Evolutionary conservation across 352 stramenopile genomes (phyloP).

Genomic region (Phytopythium delawarense): DNA sequence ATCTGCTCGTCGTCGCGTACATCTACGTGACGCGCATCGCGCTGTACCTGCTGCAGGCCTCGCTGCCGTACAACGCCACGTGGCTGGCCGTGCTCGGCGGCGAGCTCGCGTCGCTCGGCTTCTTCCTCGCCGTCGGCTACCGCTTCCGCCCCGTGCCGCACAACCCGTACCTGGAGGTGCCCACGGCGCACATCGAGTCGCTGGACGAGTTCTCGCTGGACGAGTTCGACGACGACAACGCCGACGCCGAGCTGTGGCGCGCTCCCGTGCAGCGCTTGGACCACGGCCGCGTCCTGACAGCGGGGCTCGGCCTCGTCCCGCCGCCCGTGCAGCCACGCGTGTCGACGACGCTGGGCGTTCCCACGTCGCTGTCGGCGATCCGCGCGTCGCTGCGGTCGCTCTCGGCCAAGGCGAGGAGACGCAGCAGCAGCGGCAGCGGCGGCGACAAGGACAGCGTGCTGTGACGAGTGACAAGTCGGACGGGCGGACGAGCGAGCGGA

Average conservation of each 20-base stretch:
- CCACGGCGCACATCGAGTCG: constrained; percentile 58
- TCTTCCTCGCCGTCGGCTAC: constrained; percentile 91
- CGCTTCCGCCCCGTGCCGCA: constrained; percentile 89
- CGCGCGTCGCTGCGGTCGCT: constrained; percentile 13
- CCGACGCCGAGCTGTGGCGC: constrained; percentile 37
- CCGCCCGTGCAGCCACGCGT: background rate
- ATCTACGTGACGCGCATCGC: constrained; percentile 98
- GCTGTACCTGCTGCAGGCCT: constrained; percentile 91
- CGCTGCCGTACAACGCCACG: constrained; percentile 89
- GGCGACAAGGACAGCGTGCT: constrained; percentile 19
- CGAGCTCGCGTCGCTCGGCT: constrained; percentile 86
- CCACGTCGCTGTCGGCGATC: constrained; percentile 24
- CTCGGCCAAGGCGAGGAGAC: constrained; percentile 18
- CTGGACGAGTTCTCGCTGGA: constrained; percentile 73
- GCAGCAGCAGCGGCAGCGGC: constrained; percentile 21
- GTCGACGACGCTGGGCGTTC: background rate
- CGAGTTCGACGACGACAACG: constrained; percentile 32
- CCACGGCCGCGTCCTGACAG: constrained; percentile 10
- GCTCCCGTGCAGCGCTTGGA: constrained; percentile 27
- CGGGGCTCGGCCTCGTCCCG: constrained; percentile 4
- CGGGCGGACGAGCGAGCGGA: background rate
- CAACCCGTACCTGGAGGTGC: constrained; percentile 91
- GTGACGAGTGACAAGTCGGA: background rate
- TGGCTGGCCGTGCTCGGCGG: constrained; percentile 55
- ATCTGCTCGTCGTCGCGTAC: constrained; percentile 95